A percentile compares a stretch with the other conserved stretches of the same genome.
Evolutionary conservation across 305 asterid species (phyloP).

Genomic region (Fraxinus albicans): DNA sequence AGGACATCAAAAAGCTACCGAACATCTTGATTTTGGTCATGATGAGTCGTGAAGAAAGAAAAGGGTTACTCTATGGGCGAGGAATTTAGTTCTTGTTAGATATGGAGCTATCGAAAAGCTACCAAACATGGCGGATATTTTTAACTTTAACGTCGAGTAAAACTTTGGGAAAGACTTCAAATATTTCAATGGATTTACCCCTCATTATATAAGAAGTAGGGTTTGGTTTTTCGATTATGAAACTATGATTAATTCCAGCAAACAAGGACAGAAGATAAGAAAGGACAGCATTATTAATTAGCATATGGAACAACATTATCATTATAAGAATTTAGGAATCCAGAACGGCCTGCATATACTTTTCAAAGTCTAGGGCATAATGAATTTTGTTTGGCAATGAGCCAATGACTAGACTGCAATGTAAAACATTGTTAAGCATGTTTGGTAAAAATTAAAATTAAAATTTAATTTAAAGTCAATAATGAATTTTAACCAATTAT

Average conservation of each 20-base stretch:
- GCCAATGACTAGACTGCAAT: neutral
- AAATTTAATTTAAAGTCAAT: no score
- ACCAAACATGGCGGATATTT: neutral
- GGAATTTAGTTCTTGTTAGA: neutral
- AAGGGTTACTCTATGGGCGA: neutral
- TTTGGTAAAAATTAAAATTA: no score
- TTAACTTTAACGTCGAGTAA: neutral
- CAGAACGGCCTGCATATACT: neutral
- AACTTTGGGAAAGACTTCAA: neutral
- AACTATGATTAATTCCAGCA: neutral
- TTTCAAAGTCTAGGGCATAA: neutral
- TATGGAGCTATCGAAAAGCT: neutral
- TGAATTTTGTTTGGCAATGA: neutral
- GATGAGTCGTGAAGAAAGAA: neutral
- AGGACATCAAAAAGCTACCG: neutral
- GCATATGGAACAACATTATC: neutral
- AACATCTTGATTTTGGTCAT: neutral
- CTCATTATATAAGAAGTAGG: neutral
- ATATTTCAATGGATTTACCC: neutral
- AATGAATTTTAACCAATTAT: no score
- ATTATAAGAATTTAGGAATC: neutral
- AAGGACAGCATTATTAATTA: neutral
- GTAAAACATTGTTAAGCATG: neutral
- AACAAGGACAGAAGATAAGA: neutral
- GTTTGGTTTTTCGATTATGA: neutral